These are phyloP conservation scores for Tubosaeta sp. DNA, from an alignment of 768 basidiomycete genomes.

Conservation along the genomic window DNA sequence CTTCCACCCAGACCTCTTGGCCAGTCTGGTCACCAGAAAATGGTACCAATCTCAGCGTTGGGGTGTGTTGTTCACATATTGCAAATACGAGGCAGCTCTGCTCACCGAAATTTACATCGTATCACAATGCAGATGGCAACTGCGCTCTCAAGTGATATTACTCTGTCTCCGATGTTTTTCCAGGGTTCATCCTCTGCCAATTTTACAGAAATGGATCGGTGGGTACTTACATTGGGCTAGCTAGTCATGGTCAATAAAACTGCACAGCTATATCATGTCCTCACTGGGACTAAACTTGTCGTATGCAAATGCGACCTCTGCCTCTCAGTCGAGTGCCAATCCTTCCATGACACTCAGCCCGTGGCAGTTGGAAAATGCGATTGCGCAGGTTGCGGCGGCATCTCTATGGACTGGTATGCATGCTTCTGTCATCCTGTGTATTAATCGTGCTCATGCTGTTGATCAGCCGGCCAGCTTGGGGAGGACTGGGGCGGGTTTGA, in stretches of 20 bases:
- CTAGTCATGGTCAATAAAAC: background rate
- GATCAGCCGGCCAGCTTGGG: background rate
- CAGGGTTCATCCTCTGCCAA: too few species aligned
- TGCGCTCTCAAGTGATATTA: too few species aligned
- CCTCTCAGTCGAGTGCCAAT: background rate
- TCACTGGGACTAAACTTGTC: background rate
- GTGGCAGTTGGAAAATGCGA: background rate
- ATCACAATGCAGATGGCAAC: too few species aligned
- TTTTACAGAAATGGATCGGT: too few species aligned
- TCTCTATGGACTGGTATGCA: background rate
- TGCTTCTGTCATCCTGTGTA: background rate
- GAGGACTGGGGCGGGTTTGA: background rate
- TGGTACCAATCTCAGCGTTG: background rate
- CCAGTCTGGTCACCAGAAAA: background rate
- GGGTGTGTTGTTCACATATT: background rate
- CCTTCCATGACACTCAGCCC: background rate
- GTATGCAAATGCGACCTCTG: background rate
- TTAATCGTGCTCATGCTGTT: background rate
- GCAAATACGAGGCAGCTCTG: too few species aligned
- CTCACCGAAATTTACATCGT: too few species aligned
- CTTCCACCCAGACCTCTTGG: too few species aligned
- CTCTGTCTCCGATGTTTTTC: too few species aligned
- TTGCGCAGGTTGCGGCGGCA: background rate
- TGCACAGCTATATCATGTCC: background rate
- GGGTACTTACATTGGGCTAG: too few species aligned